Evolutionary conservation across 352 stramenopile species (phyloP).

Genomic region (Globisporangium acanthophoron): DNA sequence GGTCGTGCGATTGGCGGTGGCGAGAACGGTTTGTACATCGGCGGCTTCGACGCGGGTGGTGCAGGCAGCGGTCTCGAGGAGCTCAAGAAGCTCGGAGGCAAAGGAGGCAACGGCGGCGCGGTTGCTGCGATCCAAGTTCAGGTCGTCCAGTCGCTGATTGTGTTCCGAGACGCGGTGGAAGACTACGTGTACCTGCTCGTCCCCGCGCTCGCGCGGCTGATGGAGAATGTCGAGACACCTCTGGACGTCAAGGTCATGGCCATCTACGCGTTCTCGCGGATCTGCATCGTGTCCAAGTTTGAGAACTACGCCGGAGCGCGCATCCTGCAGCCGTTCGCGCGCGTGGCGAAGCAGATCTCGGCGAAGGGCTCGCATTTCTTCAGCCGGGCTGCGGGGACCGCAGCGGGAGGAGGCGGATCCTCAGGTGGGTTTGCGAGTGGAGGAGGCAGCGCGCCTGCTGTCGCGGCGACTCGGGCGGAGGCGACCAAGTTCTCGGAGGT

Average conservation of each 20-base stretch:
- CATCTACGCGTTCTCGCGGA: slow-evolving; percentile 60
- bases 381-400: slow-evolving; percentile 43
- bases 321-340: slow-evolving; percentile 61
- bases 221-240: slow-evolving; percentile 87
- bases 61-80: slow-evolving; percentile 12
- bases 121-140: slow-evolving; percentile 64
- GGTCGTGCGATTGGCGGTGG: not conserved
- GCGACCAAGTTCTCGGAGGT: slow-evolving; percentile 70
- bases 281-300: slow-evolving; percentile 65
- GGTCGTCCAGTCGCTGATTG: slow-evolving; percentile 85
- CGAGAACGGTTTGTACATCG: not conserved
- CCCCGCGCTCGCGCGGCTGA: slow-evolving; percentile 90
- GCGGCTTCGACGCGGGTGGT: not conserved
- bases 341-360: slow-evolving; percentile 69
- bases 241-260: slow-evolving; percentile 72
- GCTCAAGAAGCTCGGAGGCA: slow-evolving; percentile 17
- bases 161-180: slow-evolving; percentile 89
- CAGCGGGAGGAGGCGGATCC: too few species aligned
- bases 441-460: slow-evolving; percentile 20
- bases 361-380: slow-evolving; percentile 61
- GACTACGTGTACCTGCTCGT: slow-evolving; percentile 95
- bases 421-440: slow-evolving; percentile 2
- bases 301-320: slow-evolving; percentile 76
- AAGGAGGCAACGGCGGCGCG: slow-evolving; percentile 12
- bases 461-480: slow-evolving; percentile 58